A percentile compares a stretch with the other conserved stretches of the same genome.
These are phyloP conservation scores for Cunninghamia lanceolata DNA, from an alignment of 75 land plant species.

Conservation along the genomic window DNA sequence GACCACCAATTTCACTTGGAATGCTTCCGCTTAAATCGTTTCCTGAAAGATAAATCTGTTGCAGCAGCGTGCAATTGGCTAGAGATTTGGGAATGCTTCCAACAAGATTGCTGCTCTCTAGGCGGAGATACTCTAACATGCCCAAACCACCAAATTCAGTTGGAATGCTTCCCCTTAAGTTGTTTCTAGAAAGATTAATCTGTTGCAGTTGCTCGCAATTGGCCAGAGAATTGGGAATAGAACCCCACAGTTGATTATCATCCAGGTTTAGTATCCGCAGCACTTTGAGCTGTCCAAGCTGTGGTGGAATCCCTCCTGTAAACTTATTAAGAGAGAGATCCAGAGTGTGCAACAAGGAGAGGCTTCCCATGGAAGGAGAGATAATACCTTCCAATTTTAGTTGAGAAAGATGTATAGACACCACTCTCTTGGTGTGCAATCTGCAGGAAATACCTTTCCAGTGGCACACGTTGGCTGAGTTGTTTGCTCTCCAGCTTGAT, in stretches of 20 bases:
- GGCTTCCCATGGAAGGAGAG: conserved; percentile 5
- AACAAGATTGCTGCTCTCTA: too few relatives aligned
- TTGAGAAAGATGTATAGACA: not conserved
- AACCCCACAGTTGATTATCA: conserved; percentile 8
- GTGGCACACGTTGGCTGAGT: conserved; percentile 23
- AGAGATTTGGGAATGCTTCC: too few relatives aligned
- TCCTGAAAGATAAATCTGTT: too few relatives aligned
- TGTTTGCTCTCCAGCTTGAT: conserved; percentile 28
- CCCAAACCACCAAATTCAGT: too few relatives aligned
- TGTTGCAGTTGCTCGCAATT: not conserved
- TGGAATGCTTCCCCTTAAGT: too few relatives aligned
- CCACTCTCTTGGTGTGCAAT: not conserved
- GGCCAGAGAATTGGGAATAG: not conserved
- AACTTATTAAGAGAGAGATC: conserved; percentile 17
- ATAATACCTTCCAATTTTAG: conserved; percentile 16
- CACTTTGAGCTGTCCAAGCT: conserved; percentile 16
- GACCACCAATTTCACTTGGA: too few relatives aligned
- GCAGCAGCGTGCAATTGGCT: too few relatives aligned
- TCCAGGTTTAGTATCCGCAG: conserved; percentile 11
- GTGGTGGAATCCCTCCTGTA: conserved; percentile 19
- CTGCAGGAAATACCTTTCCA: conserved; percentile 50
- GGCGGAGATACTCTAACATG: too few relatives aligned
- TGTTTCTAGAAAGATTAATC: too few relatives aligned
- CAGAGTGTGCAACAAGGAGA: conserved; percentile 16
- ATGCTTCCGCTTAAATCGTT: too few relatives aligned